phyloP scores from a whole-genome alignment of 129 eudicot genomes.

The Arctium lappa region DNA sequence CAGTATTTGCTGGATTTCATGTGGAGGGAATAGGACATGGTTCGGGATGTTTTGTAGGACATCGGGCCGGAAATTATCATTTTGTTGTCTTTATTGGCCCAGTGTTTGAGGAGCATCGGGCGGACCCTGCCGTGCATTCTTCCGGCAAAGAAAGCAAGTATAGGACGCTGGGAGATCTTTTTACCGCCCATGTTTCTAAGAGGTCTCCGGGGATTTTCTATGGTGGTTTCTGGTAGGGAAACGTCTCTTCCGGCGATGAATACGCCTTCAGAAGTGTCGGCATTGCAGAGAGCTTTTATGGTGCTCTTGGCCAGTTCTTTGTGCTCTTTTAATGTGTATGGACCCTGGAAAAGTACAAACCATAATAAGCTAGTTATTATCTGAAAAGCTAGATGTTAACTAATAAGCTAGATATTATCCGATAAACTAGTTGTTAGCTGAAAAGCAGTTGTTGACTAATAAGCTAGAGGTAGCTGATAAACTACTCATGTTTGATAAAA shows the following conservation, averaged over 20 bases:
- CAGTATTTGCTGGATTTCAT: conserved; percentile 97
- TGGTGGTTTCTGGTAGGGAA: conserved; percentile 90
- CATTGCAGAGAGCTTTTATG: conserved; percentile 87
- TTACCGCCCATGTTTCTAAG: conserved; percentile 76
- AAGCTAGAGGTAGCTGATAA: background rate
- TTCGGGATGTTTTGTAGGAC: conserved; percentile 44
- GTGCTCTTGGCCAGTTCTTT: conserved; percentile 64
- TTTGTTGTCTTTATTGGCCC: conserved; percentile 60
- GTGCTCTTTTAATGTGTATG: conserved; percentile 71
- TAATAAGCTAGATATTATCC: background rate
- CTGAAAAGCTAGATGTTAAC: background rate
- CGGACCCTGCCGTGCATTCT: conserved; percentile 89
- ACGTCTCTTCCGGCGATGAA: conserved; percentile 68
- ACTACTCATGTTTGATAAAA: background rate
- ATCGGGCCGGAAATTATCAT: conserved; percentile 70
- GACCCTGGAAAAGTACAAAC: conserved; percentile 55
- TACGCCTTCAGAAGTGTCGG: conserved; percentile 81
- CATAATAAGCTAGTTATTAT: background rate
- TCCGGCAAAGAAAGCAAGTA: conserved; percentile 93
- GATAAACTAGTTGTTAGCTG: background rate
- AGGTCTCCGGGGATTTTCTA: conserved; percentile 55
- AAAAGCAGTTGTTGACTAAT: background rate
- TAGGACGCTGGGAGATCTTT: conserved; percentile 73
- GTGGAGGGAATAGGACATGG: conserved; percentile 64
- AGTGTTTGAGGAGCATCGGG: conserved; percentile 58